Evolutionary conservation across 2,329 filamentous ascomycete species (phyloP), one percentile per base, ranked within the genome.

Genomic region (Diplocarpon rosae): DNA sequence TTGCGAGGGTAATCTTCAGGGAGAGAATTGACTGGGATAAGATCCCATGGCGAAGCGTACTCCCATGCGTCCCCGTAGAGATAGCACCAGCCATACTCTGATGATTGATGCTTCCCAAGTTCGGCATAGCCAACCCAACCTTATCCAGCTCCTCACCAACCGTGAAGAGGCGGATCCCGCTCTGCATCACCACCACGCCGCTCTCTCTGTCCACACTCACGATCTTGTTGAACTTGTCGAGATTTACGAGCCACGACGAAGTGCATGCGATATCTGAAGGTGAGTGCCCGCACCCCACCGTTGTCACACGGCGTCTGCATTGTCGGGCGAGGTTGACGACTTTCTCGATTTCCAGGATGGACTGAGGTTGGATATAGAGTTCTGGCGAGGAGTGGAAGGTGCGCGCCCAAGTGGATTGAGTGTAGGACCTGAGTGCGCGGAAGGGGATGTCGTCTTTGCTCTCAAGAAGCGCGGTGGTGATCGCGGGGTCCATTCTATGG

Each of bases 51-150:
- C 67, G 70, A 47, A 93, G 69, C 44, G 85, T 92, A 58, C 85
- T 93, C 35, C 92, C 92, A 63, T 98, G 92, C 0, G 92, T 96
- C 13, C 85, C 89, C 0, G 92, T 98, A 15, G 85, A 81, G 49
- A 96, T 93, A 12, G 88, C 89, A 24, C 92, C 92, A 1, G 86
- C 88, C 50, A 96, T 81, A 47, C 85, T 92, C 70, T 98, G 92
- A 57, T 87, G 78, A 62, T 95, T 88, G 65, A 98, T 98, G 63
- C 87, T 95, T 30, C 92, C 92, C 37, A 96, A 69, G 62, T 93
- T 95, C 24, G 85, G 84, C 75, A 98, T 82, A 2, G 88, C 87
- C 51, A 95, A 72, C 1, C 86, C 87, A 56, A 80, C 66, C 43
- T 75, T 71, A 53, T 85, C 86, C 28, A 95, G 77, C 58, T 79